Evolutionary conservation across 371 early-diverging fungal genomes (phyloP).

Genomic region (Massospora cicadina): DNA sequence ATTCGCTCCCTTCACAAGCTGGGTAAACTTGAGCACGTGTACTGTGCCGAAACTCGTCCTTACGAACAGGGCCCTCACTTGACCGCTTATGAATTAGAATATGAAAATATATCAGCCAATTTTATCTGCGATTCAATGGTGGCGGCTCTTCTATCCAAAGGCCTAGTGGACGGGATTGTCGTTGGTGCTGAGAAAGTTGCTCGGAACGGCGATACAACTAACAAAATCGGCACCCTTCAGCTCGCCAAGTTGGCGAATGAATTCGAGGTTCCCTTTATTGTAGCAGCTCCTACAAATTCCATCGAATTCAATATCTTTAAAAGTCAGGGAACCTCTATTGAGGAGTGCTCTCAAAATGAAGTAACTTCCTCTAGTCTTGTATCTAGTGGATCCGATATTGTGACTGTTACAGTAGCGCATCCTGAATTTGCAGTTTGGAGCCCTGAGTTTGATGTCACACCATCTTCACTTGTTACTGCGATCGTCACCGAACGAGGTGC

Average conservation of each 20-base stretch:
- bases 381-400: conserved; percentile 18
- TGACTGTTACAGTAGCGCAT: conserved; percentile 65
- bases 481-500: conserved; percentile 90
- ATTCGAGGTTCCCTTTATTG: conserved; percentile 78
- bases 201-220: conserved; percentile 92
- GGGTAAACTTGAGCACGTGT: conserved; percentile 50
- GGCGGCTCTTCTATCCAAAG: conserved; percentile 46
- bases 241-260: conserved; percentile 74
- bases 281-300: conserved; percentile 86
- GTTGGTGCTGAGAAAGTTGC: conserved; percentile 96
- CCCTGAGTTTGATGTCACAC: conserved; percentile 91
- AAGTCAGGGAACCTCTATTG: conserved; percentile 72
- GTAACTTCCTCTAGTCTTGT: conserved; percentile 45
- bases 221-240: conserved; percentile 96
- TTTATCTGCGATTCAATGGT: conserved; percentile 86
- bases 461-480: conserved; percentile 64
- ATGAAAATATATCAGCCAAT: conserved; percentile 78
- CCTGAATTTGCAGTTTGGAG: conserved; percentile 79
- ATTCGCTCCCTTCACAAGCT: conserved; percentile 53
- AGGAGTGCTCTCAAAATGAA: conserved; percentile 63
- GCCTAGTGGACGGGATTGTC: conserved; percentile 58
- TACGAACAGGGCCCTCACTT: conserved; percentile 92
- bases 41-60: conserved; percentile 90
- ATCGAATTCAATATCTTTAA: conserved; percentile 52
- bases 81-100: conserved; percentile 88